Conservation (phyloP, 2,329 filamentous ascomycete genomes). For the Colletotrichum sp. region DNA sequence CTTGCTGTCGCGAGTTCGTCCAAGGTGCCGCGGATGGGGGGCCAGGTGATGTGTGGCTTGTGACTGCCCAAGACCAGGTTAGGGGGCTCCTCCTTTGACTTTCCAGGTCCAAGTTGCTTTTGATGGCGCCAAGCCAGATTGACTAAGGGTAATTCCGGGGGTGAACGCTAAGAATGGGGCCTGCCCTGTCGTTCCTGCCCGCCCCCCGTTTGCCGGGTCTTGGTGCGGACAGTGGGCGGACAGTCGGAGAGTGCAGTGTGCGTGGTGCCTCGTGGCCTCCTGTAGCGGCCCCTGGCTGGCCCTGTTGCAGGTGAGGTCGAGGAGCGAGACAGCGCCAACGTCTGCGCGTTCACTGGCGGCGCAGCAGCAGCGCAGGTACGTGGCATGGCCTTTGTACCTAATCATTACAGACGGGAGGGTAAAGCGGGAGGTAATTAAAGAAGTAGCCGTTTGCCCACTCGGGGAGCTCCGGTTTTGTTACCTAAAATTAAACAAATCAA, state of each 20-base stretch:
- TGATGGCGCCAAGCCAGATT: not conserved
- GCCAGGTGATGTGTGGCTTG: slow-evolving; percentile 9
- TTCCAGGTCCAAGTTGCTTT: not conserved
- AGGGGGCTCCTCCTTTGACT: not conserved
- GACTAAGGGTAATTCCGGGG: not conserved
- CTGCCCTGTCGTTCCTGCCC: not conserved
- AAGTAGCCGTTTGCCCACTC: not conserved
- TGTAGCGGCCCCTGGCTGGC: not conserved
- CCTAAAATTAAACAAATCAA: not conserved
- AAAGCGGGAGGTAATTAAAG: not conserved
- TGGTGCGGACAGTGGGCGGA: not conserved
- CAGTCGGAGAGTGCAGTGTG: not conserved
- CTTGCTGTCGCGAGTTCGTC: not conserved
- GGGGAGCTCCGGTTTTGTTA: not conserved
- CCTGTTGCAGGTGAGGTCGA: not conserved
- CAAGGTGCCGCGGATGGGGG: not conserved
- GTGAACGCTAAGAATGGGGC: not conserved
- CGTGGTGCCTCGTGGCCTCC: slow-evolving; percentile 3
- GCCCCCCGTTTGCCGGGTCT: not conserved
- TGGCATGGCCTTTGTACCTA: slow-evolving; percentile 1
- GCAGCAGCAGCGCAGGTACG: not conserved
- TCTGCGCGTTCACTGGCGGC: not conserved
- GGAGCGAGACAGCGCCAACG: not conserved
- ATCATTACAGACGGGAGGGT: not conserved
- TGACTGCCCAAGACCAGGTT: not conserved